These are phyloP conservation scores for Trametes elegans DNA, from an alignment of 768 basidiomycete genomes.

Conservation along the genomic window DNA sequence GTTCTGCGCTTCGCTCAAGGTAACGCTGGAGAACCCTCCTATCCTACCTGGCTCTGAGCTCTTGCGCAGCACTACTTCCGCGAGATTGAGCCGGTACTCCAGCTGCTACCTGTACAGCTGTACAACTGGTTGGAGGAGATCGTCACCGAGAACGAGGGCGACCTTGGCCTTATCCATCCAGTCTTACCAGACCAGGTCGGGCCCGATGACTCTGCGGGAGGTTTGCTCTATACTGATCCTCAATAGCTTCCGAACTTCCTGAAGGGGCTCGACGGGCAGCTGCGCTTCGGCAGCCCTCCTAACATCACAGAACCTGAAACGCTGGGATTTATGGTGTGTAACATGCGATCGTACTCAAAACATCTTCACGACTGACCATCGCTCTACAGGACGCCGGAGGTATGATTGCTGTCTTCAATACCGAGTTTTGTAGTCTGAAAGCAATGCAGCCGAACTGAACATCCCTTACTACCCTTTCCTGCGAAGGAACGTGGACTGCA, in stretches of 20 bases:
- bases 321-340: conserved; percentile 26
- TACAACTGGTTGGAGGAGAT: conserved; percentile 27
- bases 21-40: background rate
- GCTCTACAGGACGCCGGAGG: conserved; percentile 26
- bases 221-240: background rate
- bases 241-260: conserved; percentile 27
- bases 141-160: conserved; percentile 26
- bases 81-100: conserved; percentile 25
- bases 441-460: conserved; percentile 24
- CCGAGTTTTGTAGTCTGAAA: background rate
- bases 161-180: conserved; percentile 26
- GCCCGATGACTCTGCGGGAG: background rate
- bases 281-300: conserved; percentile 23
- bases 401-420: background rate
- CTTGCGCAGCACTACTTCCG: conserved; percentile 25
- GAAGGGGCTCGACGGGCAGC: conserved; percentile 24
- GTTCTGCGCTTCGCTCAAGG: conserved; percentile 29
- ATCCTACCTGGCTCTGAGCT: background rate
- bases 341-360: background rate
- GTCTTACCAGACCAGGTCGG: conserved; percentile 26
- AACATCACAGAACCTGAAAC: conserved; percentile 24
- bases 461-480: conserved; percentile 29
- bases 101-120: conserved; percentile 24
- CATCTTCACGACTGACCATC: background rate
- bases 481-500: conserved; percentile 26